These are phyloP conservation scores for Eucalyptus paniculata DNA, from an alignment of 345 rosid genomes.

Conservation along the genomic window DNA sequence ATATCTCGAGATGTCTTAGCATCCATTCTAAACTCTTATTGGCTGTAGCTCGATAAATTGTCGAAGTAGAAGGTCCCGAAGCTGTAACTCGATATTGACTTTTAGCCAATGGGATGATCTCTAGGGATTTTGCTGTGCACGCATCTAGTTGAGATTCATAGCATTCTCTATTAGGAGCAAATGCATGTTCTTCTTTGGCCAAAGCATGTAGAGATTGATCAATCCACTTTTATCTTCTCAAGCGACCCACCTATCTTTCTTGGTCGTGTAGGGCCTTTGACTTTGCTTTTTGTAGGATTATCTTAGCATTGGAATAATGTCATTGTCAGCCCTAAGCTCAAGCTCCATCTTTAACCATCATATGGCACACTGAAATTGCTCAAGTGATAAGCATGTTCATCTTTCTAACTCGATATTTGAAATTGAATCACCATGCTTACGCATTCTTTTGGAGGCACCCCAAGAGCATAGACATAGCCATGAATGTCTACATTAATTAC, in stretches of 20 bases:
- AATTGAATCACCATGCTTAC: not conserved
- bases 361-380: not conserved
- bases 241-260: not conserved
- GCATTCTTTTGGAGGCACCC: not conserved
- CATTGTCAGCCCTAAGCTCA: not conserved
- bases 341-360: not conserved
- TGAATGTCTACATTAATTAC: too few relatives aligned
- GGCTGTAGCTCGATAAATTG: accelerated
- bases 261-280: not conserved
- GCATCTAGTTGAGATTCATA: not conserved
- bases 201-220: not conserved
- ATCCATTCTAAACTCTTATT: not conserved
- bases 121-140: not conserved
- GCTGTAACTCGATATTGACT: not conserved
- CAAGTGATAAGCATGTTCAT: not conserved
- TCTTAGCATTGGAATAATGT: not conserved
- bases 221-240: not conserved
- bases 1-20: not conserved
- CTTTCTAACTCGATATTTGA: too few relatives aligned
- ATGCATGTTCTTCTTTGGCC: not conserved
- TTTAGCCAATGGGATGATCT: not conserved
- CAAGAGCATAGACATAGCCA: not conserved
- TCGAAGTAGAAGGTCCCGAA: not conserved
- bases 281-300: not conserved
- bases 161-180: not conserved